Evolutionary conservation across 371 early-diverging fungal species (phyloP).

Genomic region (Mucor irregularis): DNA sequence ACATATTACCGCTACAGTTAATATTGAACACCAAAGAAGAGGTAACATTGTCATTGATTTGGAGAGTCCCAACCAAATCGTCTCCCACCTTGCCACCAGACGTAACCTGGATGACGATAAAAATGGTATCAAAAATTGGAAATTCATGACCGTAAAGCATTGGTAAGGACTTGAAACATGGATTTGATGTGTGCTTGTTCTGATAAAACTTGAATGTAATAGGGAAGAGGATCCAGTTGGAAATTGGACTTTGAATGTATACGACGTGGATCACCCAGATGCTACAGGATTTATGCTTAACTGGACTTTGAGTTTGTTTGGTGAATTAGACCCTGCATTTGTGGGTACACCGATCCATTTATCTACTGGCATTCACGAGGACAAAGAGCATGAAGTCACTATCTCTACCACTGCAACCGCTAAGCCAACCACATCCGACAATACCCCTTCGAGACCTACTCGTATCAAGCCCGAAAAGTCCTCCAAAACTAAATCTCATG

Average conservation of each 20-base stretch:
- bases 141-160: constrained; percentile 94
- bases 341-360: constrained; percentile 31
- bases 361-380: constrained; percentile 7
- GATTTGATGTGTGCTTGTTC: background rate
- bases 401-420: background rate
- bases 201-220: background rate
- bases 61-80: constrained; percentile 68
- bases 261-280: constrained; percentile 48
- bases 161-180: constrained; percentile 62
- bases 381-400: constrained; percentile 14
- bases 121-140: constrained; percentile 89
- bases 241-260: constrained; percentile 78
- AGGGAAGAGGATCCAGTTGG: constrained; percentile 87
- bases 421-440: constrained; percentile 4
- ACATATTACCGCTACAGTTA: constrained; percentile 86
- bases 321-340: constrained; percentile 50
- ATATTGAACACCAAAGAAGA: constrained; percentile 76
- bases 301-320: constrained; percentile 72
- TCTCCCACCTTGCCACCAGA: constrained; percentile 67
- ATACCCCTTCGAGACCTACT: constrained; percentile 25
- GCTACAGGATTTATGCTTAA: constrained; percentile 51
- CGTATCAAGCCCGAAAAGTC: constrained; percentile 11
- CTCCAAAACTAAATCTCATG: background rate
- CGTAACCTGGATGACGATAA: constrained; percentile 66
- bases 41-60: constrained; percentile 83